Base-by-base conservation (phyloP, 1,139 yeast species). In the Candida sp. region DNA sequence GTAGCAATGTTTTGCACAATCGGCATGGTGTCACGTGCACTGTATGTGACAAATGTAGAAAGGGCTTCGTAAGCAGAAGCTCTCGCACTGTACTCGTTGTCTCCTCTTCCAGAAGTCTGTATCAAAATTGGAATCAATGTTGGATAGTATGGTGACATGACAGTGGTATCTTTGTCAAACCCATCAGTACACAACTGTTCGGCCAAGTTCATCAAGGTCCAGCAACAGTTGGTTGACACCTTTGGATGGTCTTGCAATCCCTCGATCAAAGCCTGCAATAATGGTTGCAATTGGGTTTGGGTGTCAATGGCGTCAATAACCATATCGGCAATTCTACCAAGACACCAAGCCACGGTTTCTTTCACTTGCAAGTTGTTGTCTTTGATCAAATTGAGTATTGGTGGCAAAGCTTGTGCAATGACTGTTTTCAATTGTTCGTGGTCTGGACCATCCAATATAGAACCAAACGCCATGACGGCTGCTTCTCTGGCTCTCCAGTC, bases 391-490 rank as follows among this genome's bases (percentile, higher is more conserved):
- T 69, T 67, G 50, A 93, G 76, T 54, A 94, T 86, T 25, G 98
- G 91, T 33, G 82, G 83, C 54, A 94, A 77, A 2, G 98, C 98
- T 72, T 90, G 93, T 35, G 81, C 83, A 53, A 94, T 88, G 50
- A 92, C 78, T 9, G 70, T 71, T 50, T 82, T 83, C 61, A 91
- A 78, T 63, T 88, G 87, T 3, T 81, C 85, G 49, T 84, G 83
- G 57, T 91, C 96, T 27, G 98, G 98, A 22, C 99, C 99, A 60
- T 93, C 98, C 61, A 94, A 78, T 54, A 94, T 91, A 7, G 98
- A 92, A 37, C 99, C 99, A 69, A 94, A 94, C 0, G 99, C 98
- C 99, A 94, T 94, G 6, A 94, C 98, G 0, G 98, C 96, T 26
- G 99, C 98, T 73, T 94, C 99, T 63, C 97, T 86, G 52, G 84